Evolutionary conservation across 306 rosid genomes (phyloP), one percentile per base, ranked within the genome.

Genomic region (Purshia tridentata): DNA sequence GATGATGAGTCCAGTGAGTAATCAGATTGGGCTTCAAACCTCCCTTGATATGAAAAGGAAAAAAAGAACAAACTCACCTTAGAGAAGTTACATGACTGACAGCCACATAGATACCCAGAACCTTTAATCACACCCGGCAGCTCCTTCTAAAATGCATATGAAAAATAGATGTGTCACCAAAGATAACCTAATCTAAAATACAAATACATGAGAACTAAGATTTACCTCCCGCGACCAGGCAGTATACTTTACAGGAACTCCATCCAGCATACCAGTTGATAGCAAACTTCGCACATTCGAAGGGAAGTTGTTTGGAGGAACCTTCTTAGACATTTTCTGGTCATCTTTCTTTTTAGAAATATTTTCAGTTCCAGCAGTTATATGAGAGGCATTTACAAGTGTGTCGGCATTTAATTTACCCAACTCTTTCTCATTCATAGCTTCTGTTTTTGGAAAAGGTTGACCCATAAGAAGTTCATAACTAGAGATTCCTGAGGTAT

Each of bases 251-350:
- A 91, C 94, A 52, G 97, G 83, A 70, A 91, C 89, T 49, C 94
- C 97, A 85, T 91, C 97, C 77, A 88, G 90, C 91, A 91, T 91
- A 19, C 97, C 95, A 35, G 97, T 91, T 29, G 95, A 91, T 66
- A 88, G 77, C 88, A 88, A 82, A 84, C 95, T 88, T 80, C 88
- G 80, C 77, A 88, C 95, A 71, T 87, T 91, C 13, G 97, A 87
- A 54, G 97, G 95, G 83, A 91, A 91, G 75, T 83, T 88, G 76
- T 88, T 91, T 65, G 92, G 80, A 67, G 85, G 70, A 77, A 70
- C 78, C 80, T 87, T 87, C 78, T 81, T 88, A 7, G 88, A 75
- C 57, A 77, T 58, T 84, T 88, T 88, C 12, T 66, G 74, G 73
- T 88, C 89, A 39, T 77, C 89, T 77, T 87, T 85, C 72, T 71